phyloP scores from a whole-genome alignment of 1,284 basidiomycete species.

The Leccinum fuscescens region DNA sequence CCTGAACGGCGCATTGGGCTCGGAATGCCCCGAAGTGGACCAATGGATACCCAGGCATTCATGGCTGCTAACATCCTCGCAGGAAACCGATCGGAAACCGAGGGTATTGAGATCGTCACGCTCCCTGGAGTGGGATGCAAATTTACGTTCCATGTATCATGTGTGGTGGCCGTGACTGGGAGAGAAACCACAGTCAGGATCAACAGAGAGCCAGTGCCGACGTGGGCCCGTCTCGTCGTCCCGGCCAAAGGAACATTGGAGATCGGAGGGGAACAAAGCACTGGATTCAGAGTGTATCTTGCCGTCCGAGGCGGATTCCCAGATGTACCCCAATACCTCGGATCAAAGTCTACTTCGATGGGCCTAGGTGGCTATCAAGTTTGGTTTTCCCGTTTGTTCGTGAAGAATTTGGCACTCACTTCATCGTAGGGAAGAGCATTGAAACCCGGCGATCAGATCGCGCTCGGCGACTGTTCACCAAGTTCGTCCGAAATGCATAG shows the following conservation, averaged over 20 bases:
- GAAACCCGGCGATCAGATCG: conserved; percentile 44
- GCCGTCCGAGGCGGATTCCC: conserved; percentile 63
- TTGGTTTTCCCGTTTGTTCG: background rate
- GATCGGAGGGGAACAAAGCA: conserved; percentile 29
- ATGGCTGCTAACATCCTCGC: conserved; percentile 60
- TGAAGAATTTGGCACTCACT: background rate
- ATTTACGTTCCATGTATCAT: conserved; percentile 46
- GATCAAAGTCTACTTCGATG: conserved; percentile 62
- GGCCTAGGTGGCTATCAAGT: conserved; percentile 59
- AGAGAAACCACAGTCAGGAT: conserved; percentile 45
- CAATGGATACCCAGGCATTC: conserved; percentile 64
- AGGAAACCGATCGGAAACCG: conserved; percentile 52
- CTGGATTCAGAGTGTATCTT: conserved; percentile 57
- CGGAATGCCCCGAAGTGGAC: conserved; percentile 68
- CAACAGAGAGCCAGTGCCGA: conserved; percentile 39
- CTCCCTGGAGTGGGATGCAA: conserved; percentile 39
- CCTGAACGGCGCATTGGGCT: conserved; percentile 56
- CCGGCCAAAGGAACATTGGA: conserved; percentile 45
- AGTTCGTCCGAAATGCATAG: conserved; percentile 16
- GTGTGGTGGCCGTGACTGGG: conserved; percentile 60
- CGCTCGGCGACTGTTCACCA: conserved; percentile 35
- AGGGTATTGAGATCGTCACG: conserved; percentile 57
- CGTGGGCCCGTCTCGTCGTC: conserved; percentile 52
- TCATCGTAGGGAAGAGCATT: conserved; percentile 50
- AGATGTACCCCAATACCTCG: conserved; percentile 54